Evolutionary conservation across 495 filamentous ascomycete species (phyloP).

Genomic region (Hypoxylon trugodes): DNA sequence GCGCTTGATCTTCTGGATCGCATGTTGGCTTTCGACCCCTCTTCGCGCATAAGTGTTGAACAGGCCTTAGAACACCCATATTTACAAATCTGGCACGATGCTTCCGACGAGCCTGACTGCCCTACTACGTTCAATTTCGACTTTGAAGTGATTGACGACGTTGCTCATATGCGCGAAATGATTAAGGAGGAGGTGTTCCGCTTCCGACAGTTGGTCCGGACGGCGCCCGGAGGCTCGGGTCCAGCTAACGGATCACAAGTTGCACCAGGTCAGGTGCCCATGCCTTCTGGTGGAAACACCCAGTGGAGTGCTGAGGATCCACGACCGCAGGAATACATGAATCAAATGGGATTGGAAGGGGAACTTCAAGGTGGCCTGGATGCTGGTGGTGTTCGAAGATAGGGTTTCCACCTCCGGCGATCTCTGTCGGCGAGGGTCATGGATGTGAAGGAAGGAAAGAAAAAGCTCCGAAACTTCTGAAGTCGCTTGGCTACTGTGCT

Average conservation of each 20-base stretch:
- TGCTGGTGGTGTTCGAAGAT: slow-evolving; percentile 53
- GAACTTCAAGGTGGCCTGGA: slow-evolving; percentile 87
- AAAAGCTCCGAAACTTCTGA: background rate
- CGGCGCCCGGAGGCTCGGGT: slow-evolving; percentile 59
- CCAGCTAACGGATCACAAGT: slow-evolving; percentile 39
- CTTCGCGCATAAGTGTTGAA: slow-evolving; percentile 89
- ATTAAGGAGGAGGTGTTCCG: slow-evolving; percentile 89
- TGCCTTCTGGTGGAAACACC: slow-evolving; percentile 71
- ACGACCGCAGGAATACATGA: slow-evolving; percentile 80
- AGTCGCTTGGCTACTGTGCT: slow-evolving; percentile 14
- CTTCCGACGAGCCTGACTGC: slow-evolving; percentile 92
- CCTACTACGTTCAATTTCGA: slow-evolving; percentile 96
- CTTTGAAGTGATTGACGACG: slow-evolving; percentile 94
- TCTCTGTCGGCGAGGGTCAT: background rate
- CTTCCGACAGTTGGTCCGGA: slow-evolving; percentile 80
- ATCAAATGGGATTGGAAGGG: slow-evolving; percentile 72
- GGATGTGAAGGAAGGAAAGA: background rate
- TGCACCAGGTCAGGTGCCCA: slow-evolving; percentile 64
- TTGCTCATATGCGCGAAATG: slow-evolving; percentile 94
- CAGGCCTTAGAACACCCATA: slow-evolving; percentile 95
- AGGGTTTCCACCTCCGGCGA: slow-evolving; percentile 17
- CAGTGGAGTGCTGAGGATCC: slow-evolving; percentile 86
- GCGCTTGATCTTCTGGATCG: slow-evolving; percentile 92
- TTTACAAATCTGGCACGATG: slow-evolving; percentile 97
- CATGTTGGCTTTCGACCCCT: slow-evolving; percentile 97